phyloP scores from a whole-genome alignment of 345 rosid species.

The Arabidopsis suecica region DNA sequence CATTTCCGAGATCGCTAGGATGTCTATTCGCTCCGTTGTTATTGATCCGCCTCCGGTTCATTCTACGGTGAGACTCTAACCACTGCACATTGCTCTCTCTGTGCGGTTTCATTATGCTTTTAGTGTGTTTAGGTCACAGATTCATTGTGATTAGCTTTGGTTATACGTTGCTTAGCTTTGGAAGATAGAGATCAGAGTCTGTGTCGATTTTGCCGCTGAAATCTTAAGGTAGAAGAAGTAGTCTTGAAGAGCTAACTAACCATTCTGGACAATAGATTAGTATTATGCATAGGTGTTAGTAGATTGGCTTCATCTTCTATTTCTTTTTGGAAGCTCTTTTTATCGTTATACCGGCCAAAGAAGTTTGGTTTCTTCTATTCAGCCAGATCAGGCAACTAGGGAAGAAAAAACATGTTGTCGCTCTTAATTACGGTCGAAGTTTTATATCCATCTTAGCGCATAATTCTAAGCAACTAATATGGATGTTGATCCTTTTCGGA shows the following conservation, averaged over 20 bases:
- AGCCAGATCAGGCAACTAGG: background rate
- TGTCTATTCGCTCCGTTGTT: slow-evolving; percentile 66
- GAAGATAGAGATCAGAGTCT: slow-evolving; percentile 13
- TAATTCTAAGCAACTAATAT: background rate
- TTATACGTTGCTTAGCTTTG: background rate
- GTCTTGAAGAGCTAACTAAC: background rate
- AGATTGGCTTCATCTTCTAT: background rate
- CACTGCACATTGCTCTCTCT: background rate
- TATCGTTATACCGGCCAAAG: background rate
- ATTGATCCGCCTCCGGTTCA: slow-evolving; percentile 68
- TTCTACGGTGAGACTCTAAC: slow-evolving; percentile 55
- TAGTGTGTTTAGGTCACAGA: background rate
- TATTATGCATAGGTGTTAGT: background rate
- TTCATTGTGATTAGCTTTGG: slow-evolving; percentile 3
- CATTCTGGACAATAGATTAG: background rate
- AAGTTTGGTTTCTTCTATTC: background rate
- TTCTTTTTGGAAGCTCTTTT: background rate
- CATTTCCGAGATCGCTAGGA: slow-evolving; percentile 74
- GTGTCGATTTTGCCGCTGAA: background rate
- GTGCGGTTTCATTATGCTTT: background rate
- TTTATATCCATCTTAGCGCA: background rate
- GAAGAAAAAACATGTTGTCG: background rate
- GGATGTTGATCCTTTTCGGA: slow-evolving; percentile 5
- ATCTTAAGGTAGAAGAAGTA: background rate
- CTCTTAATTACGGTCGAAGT: background rate